A percentile compares a stretch with the other conserved stretches of the same genome.
phyloP scores from a whole-genome alignment of 371 early-diverging fungal genomes.

The Cokeromyces recurvatus region DNA sequence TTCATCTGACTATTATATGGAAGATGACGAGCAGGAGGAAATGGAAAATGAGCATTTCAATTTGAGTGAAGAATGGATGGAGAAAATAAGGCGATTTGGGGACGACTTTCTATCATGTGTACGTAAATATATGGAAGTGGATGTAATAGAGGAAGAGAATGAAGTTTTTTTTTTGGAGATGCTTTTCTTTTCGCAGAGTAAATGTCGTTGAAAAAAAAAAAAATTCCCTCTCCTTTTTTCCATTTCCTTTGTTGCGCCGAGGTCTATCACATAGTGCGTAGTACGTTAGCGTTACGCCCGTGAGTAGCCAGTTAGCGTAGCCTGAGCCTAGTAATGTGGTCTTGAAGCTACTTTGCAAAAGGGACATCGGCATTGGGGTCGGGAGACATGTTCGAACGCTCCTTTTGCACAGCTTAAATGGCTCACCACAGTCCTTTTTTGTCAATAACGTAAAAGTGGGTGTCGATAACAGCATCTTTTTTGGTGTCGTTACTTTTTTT shows the following conservation, averaged over 20 bases:
- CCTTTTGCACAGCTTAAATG: conserved; percentile 7
- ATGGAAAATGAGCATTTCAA: too few relatives aligned
- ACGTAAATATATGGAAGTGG: too few relatives aligned
- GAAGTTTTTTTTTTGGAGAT: too few relatives aligned
- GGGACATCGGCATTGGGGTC: conserved; percentile 6
- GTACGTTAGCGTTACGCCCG: conserved; percentile 1
- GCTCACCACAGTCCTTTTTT: conserved; percentile 5
- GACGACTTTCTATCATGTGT: too few relatives aligned
- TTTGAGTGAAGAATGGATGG: too few relatives aligned
- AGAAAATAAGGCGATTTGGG: too few relatives aligned
- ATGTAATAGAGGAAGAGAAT: too few relatives aligned
- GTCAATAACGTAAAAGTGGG: conserved; percentile 5
- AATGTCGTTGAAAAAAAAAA: too few relatives aligned
- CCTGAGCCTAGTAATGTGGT: conserved; percentile 9
- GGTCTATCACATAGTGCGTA: conserved; percentile 4
- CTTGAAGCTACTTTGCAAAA: conserved; percentile 9
- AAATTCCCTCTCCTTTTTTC: too few relatives aligned
- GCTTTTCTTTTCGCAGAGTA: too few relatives aligned
- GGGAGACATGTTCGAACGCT: conserved; percentile 5
- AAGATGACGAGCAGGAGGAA: too few relatives aligned
- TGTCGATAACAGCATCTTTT: conserved; percentile 2
- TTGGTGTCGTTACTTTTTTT: conserved; percentile 4
- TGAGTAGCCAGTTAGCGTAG: conserved; percentile 4
- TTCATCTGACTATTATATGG: too few relatives aligned
- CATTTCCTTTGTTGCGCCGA: conserved; percentile 3